These are phyloP conservation scores for Blastobotrys raffinosifermentans DNA, from an alignment of 1,139 yeast species.

Conservation along the genomic window DNA sequence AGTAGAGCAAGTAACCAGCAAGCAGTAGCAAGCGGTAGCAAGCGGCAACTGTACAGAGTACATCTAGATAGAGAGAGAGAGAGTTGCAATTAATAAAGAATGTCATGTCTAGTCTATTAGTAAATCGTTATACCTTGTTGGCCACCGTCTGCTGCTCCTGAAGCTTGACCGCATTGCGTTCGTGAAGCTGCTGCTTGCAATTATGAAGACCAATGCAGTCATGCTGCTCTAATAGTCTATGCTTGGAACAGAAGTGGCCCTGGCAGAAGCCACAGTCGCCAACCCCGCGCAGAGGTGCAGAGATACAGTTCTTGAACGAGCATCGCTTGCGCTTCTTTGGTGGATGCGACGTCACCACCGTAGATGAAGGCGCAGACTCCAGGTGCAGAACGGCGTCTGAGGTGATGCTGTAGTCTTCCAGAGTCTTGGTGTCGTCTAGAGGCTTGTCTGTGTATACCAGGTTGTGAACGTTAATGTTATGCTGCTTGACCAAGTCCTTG, in stretches of 20 bases:
- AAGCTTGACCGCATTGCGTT: conserved; percentile 41
- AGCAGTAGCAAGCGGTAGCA: neutral
- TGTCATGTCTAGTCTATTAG: conserved; percentile 3
- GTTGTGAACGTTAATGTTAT: conserved; percentile 14
- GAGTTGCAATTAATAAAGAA: neutral
- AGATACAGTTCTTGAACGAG: conserved; percentile 53
- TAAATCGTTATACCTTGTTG: conserved; percentile 34
- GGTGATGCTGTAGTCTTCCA: conserved; percentile 74
- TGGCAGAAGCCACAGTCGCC: conserved; percentile 85
- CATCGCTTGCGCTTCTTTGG: conserved; percentile 55
- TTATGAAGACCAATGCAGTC: conserved; percentile 68
- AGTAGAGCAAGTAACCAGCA: conserved; percentile 20
- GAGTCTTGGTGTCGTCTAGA: conserved; percentile 72
- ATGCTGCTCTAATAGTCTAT: conserved; percentile 81
- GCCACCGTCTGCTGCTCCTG: conserved; percentile 42
- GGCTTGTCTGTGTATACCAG: conserved; percentile 50
- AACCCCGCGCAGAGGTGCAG: conserved; percentile 71
- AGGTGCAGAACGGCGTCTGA: conserved; percentile 71
- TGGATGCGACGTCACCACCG: conserved; percentile 12
- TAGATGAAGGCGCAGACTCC: conserved; percentile 32
- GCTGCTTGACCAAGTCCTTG: conserved; percentile 26
- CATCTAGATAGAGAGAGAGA: neutral
- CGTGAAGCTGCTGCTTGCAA: conserved; percentile 78
- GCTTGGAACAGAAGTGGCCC: conserved; percentile 84
- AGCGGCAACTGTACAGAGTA: conserved; percentile 3